These are phyloP conservation scores for Prunus campanulata DNA, from an alignment of 306 rosid genomes.

Conservation along the genomic window DNA sequence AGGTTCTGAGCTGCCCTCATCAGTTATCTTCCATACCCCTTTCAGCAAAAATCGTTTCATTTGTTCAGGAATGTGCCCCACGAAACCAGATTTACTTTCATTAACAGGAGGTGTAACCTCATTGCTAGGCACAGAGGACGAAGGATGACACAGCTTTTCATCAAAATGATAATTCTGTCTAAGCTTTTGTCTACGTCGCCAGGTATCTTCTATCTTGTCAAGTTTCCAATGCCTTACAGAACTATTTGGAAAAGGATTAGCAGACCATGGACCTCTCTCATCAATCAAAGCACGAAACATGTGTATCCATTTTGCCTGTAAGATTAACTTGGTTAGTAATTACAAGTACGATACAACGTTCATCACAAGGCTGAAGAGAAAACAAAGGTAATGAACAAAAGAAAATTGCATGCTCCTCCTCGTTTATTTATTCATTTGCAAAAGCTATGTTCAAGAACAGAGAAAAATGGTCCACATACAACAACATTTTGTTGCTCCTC, in stretches of 20 bases:
- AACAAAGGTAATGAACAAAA: slow-evolving; percentile 12
- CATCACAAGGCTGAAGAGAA: slow-evolving; percentile 6
- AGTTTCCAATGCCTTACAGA: slow-evolving; percentile 82
- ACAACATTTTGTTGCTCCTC: slow-evolving; percentile 91
- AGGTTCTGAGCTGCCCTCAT: slow-evolving; percentile 67
- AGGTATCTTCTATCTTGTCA: slow-evolving; percentile 87
- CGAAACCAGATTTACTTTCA: slow-evolving; percentile 65
- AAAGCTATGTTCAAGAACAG: slow-evolving; percentile 8
- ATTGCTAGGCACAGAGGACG: slow-evolving; percentile 38
- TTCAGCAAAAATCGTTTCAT: slow-evolving; percentile 85
- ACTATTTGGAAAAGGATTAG: slow-evolving; percentile 76
- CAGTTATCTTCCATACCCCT: slow-evolving; percentile 82
- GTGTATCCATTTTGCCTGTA: slow-evolving; percentile 97
- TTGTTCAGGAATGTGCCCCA: slow-evolving; percentile 88
- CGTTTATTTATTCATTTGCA: not conserved
- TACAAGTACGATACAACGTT: slow-evolving; percentile 17
- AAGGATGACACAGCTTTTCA: slow-evolving; percentile 78
- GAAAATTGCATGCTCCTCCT: not conserved
- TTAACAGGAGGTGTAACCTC: slow-evolving; percentile 44
- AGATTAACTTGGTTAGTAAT: slow-evolving; percentile 27
- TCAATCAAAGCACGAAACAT: slow-evolving; percentile 91
- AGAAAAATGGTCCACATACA: slow-evolving; percentile 47
- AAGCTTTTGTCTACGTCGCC: slow-evolving; percentile 88
- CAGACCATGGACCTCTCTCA: slow-evolving; percentile 99
- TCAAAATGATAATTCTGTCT: slow-evolving; percentile 88